Evolutionary conservation across 495 filamentous ascomycete species (phyloP), one percentile per base, ranked within the genome.

Genomic region (Trichoderma erinaceum): DNA sequence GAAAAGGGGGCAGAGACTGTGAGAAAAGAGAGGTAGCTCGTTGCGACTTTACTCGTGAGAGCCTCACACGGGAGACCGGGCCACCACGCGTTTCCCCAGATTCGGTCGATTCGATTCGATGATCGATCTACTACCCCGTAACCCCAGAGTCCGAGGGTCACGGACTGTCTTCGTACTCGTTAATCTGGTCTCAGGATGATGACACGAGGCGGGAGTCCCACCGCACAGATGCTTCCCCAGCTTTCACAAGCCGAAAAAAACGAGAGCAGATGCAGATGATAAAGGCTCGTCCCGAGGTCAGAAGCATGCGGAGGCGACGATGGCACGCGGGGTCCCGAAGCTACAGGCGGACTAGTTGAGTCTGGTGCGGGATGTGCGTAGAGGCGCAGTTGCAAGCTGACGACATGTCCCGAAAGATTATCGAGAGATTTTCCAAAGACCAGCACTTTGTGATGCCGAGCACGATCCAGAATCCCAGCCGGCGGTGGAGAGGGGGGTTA

Each of bases 161-260:
- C 56, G 56, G 56, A 61, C 56, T 15, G 4, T 29, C 56, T 18
- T 32, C 56, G 56, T 61, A 61, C 25, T 32, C 56, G 56, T 61
- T 32, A 61, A 61, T 61, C 56, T 61, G 56, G 56, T 29, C 4
- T 18, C 8, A 32, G 27, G 27, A 29, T 27, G 56, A 32, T 32
- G 16, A 61, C 56, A 61, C 56, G 23, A 21, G 23, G 44, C n/a
- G 15, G 12, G 56, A 61, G 56, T 61, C 25, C 56, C 56, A 27
- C 56, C 11, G 56, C 10, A 29, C 4, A 27, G 25, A 11, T 11
- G 56, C 56, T 61, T 61, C 56, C 56, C 56, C 56, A 61, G 56
- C 56, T 61, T 61, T 61, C 56, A 61, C 56, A 61, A 61, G 56
- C 56, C 56, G 56, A 61, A 61, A 27, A 27, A 32, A 61, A 29